These are phyloP conservation scores for Lasiosphaeria hispida DNA, from an alignment of 495 filamentous ascomycete genomes.

Conservation along the genomic window DNA sequence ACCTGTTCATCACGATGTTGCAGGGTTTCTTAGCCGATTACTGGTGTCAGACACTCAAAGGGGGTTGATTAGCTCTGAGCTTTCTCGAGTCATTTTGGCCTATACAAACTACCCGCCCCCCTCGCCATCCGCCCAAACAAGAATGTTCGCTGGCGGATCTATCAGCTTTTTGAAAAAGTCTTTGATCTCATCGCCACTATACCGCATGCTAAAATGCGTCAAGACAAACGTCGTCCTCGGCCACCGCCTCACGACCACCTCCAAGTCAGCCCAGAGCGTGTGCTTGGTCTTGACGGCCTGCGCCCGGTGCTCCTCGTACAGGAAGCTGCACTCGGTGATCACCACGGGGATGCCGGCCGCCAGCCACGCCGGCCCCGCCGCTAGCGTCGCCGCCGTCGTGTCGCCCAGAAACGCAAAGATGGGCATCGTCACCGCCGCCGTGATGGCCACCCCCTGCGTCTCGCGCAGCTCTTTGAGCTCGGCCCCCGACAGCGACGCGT, in stretches of 20 bases:
- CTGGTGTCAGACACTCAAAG: too few relatives aligned
- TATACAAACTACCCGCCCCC: background rate
- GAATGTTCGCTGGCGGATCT: slow-evolving; percentile 31
- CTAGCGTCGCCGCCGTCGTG: slow-evolving; percentile 30
- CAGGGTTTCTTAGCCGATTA: too few relatives aligned
- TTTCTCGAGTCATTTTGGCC: background rate
- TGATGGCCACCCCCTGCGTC: slow-evolving; percentile 20
- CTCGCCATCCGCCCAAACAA: slow-evolving; percentile 38
- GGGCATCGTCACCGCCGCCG: slow-evolving; percentile 25
- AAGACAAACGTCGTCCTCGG: slow-evolving; percentile 35
- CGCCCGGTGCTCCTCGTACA: slow-evolving; percentile 29
- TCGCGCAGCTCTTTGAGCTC: slow-evolving; percentile 27
- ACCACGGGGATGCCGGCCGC: slow-evolving; percentile 30
- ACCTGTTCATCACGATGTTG: too few relatives aligned
- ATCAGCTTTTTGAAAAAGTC: slow-evolving; percentile 31
- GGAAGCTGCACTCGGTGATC: slow-evolving; percentile 40
- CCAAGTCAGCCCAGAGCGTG: slow-evolving; percentile 37
- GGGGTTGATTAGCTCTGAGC: too few relatives aligned
- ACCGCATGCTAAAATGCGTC: slow-evolving; percentile 40
- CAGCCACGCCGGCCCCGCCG: slow-evolving; percentile 24
- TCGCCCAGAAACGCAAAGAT: slow-evolving; percentile 42
- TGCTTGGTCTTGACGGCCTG: slow-evolving; percentile 39
- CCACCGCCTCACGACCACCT: slow-evolving; percentile 29
- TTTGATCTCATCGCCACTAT: slow-evolving; percentile 30
- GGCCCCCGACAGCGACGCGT: slow-evolving; percentile 8